Base-by-base conservation (phyloP, 1,284 basidiomycete genomes). In the Sporisorium exsertum region DNA sequence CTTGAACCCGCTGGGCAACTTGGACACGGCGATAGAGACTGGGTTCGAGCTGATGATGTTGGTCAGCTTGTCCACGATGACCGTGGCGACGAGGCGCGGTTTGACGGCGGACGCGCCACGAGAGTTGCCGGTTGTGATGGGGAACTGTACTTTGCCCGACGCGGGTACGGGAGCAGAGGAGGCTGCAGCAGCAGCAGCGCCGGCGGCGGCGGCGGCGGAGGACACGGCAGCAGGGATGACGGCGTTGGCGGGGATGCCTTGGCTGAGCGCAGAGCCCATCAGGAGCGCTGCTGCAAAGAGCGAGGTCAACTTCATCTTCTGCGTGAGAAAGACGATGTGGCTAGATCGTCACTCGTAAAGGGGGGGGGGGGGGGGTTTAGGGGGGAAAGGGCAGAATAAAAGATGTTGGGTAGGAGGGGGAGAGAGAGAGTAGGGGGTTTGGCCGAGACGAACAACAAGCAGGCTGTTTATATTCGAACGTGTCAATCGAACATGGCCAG, bases 121-220 rank as follows among this genome's bases (percentile, higher is more conserved):
- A 6, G 67, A 75, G 64, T 71, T 75, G 67, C 60, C 67, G 27
- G 63, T 64, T 56, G 59, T 65, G 57, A 75, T 33, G 20, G 59
- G 63, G 35, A 67, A 33, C 18, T 43, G 29, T 42, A 71, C n/a
- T 42, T 40, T 52, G 20, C 49, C 42, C 22, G 33, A 20, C 2
- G 45, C 29, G n/a, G 42, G 33, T 4, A 47, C 26, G 35, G 18
- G n/a, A 35, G 33, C 20, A n/a, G 13, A 22, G 35, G 52, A 16
- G 22, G 55, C 35, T 35, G 55, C 37, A 26, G 42, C 50, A 29
- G 42, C 40, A 50, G 57, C 54, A 22, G 29, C n/a, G 32, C 13
- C 16, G 33, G 32, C 35, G 22, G 46, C 55, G 12, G 54, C 18
- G 22, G 32, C 18, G 27, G 32, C 35, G 22, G 20, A 32, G 26